Conservation (phyloP, 2,329 filamentous ascomycete species). For the Amauroascus niger region DNA sequence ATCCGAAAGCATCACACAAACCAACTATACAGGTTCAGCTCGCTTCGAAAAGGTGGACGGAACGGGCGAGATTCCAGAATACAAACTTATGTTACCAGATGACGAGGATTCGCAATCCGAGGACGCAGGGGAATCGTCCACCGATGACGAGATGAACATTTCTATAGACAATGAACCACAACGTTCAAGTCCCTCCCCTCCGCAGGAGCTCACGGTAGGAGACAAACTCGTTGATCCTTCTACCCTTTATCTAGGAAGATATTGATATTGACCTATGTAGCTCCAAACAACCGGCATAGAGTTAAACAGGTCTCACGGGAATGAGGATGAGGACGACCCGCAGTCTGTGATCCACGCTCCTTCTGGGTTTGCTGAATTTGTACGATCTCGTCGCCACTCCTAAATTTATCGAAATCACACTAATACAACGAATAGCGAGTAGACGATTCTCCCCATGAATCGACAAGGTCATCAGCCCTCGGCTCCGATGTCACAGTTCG, state of each 20-base stretch:
- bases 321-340: constrained; percentile 53
- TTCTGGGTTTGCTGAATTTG: constrained; percentile 70
- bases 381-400: constrained; percentile 33
- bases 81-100: background rate
- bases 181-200: background rate
- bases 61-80: background rate
- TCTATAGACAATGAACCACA: background rate
- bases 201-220: constrained; percentile 9
- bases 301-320: constrained; percentile 14
- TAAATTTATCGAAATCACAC: background rate
- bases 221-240: background rate
- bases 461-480: constrained; percentile 23
- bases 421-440: constrained; percentile 11
- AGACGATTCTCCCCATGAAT: constrained; percentile 15
- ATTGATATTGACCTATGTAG: constrained; percentile 20
- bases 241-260: background rate
- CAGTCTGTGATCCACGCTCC: constrained; percentile 88
- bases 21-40: background rate
- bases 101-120: background rate
- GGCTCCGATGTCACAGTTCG: constrained; percentile 29
- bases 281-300: constrained; percentile 24
- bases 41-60: background rate
- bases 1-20: background rate
- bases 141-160: background rate
- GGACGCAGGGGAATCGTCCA: background rate